Evolutionary conservation across 345 rosid species (phyloP).

Genomic region (Aethionema arabicum): DNA sequence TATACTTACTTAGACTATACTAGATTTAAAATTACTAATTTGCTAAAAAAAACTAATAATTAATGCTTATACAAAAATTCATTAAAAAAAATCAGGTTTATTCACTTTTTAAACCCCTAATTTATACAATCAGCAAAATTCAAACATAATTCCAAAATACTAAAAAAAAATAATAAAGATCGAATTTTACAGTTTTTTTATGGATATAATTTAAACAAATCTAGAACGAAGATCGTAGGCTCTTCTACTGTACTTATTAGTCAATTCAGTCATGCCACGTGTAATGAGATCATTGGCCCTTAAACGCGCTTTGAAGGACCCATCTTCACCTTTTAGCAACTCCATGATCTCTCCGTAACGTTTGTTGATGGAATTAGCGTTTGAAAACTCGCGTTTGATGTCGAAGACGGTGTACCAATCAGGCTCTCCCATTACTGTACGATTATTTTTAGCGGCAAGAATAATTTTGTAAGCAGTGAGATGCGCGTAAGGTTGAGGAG

Average conservation of each 20-base stretch:
- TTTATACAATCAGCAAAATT: too few species aligned
- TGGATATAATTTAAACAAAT: not conserved
- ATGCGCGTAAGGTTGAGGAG: constrained; percentile 25
- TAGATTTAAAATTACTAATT: too few species aligned
- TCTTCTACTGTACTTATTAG: constrained; percentile 4
- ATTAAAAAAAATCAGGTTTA: too few species aligned
- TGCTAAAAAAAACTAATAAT: too few species aligned
- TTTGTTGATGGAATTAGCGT: not conserved
- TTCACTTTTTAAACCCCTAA: too few species aligned
- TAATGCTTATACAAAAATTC: too few species aligned
- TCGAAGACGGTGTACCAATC: constrained; percentile 25
- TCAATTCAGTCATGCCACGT: not conserved
- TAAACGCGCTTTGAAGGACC: not conserved
- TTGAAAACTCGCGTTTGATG: not conserved
- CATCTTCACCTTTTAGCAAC: not conserved
- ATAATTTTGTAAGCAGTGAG: constrained; percentile 26
- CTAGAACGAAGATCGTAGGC: constrained; percentile 23
- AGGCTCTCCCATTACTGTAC: constrained; percentile 23
- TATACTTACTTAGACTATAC: too few species aligned
- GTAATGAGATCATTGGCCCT: constrained; percentile 5
- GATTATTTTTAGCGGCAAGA: constrained; percentile 11
- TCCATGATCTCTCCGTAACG: not conserved
- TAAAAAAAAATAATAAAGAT: not conserved
- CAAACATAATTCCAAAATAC: not conserved
- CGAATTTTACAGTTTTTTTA: not conserved